These are phyloP conservation scores for Fusarium sp. DNA, from an alignment of 2,329 filamentous ascomycete genomes.

Conservation along the genomic window DNA sequence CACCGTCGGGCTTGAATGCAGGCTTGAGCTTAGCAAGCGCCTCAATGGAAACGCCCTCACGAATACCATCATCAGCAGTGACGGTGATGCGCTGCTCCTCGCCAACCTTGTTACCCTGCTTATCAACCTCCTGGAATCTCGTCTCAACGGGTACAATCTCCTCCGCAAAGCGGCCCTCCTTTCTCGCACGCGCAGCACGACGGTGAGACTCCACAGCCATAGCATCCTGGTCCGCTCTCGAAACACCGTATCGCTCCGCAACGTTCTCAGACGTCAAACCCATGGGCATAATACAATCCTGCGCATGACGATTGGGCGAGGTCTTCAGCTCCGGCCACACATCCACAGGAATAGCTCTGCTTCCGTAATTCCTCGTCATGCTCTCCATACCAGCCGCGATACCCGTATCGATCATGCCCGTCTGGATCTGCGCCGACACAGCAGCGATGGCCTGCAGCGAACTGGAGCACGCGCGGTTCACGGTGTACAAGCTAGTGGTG, in stretches of 20 bases:
- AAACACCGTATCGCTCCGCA: constrained; percentile 78
- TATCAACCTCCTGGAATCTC: constrained; percentile 70
- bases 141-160: constrained; percentile 87
- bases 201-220: constrained; percentile 81
- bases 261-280: constrained; percentile 92
- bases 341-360: constrained; percentile 82
- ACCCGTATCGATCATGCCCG: constrained; percentile 76
- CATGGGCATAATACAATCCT: constrained; percentile 95
- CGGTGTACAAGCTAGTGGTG: constrained; percentile 81
- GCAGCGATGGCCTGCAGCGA: constrained; percentile 80
- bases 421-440: constrained; percentile 79
- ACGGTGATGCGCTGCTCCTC: constrained; percentile 72
- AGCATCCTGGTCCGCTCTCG: constrained; percentile 80
- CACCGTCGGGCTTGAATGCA: constrained; percentile 79
- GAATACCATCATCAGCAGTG: constrained; percentile 83
- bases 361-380: constrained; percentile 93
- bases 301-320: constrained; percentile 72
- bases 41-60: constrained; percentile 73
- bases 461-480: constrained; percentile 87
- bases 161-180: constrained; percentile 73
- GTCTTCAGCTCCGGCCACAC: constrained; percentile 79
- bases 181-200: constrained; percentile 76
- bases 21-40: constrained; percentile 84
- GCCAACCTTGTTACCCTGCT: constrained; percentile 65
- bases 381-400: constrained; percentile 94